Evolutionary conservation across 2,329 filamentous ascomycete genomes (phyloP), one percentile per base, ranked within the genome.

Genomic region (Orbilia brochopaga): DNA sequence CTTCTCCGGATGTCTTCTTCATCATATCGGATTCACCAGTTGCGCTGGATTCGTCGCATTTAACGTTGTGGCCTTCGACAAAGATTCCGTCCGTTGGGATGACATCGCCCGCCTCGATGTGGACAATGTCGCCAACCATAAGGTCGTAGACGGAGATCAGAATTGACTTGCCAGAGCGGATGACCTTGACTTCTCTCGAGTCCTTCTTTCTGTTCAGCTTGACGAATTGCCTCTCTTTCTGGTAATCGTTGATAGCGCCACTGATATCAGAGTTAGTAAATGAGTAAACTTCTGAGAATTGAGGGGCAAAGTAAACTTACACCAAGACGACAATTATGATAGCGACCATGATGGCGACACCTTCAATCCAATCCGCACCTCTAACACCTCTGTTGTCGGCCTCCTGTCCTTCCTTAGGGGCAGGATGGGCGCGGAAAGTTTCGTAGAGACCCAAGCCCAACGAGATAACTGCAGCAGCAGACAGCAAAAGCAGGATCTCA

Each of bases 21-120:
- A 91, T 85, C 37, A 90, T 83, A 75, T 91, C 89, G 1, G 89
- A 91, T 80, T 91, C 89, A 75, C 89, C 89, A n/a, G 89, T 91
- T 1, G 89, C 87, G 74, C 90, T 89, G 2, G 88, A 90, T 79
- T 91, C 89, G 79, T 91, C 89, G 74, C 88, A 91, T 77, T 89
- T 90, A 76, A 91, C 83, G 73, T 88, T 87, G 78, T 88, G 88
- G 10, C 89, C 89, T 69, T 88, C 83, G 60, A 91, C 88, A 64
- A 90, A 84, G 57, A 91, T 82, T 67, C 89, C 89, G 75, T 91
- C 89, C 0, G 89, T 89, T 0, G 89, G 88, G 6, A 91, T 84
- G 78, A 91, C 82, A 78, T 91, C 89, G 73, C 89, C 89, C 44
- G 88, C 88, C 76, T 91, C 89, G n/a, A 91, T 81, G 60, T 89